Evolutionary conservation across 192 early-diverging fungal genomes (phyloP), one percentile per base, ranked within the genome.

Genomic region (Backusella sp.): DNA sequence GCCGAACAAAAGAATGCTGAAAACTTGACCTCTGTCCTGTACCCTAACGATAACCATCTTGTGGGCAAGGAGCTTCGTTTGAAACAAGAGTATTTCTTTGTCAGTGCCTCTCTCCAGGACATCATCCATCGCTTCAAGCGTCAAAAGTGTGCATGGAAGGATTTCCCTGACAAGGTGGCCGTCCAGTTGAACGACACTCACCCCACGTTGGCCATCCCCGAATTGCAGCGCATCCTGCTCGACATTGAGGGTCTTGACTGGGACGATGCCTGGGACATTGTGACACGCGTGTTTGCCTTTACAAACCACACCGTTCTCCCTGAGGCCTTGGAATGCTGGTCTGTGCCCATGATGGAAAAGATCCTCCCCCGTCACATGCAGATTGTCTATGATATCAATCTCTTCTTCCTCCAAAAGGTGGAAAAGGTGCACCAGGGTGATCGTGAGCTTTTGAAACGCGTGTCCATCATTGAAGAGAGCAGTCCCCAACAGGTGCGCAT

Each of bases 131-230:
- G 97, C 1, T 99, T 99, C 89, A 97, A 96, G 82, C 95, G 95
- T 81, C 89, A 94, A 6, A 83, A 86, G 46, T 85, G 87, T 34
- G 93, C 94, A 4, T 94, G 96, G 96, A 82, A 83, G 66, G 92
- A 98, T 42, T 97, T 99, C 86, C 92, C 95, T 9, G 85, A 95
- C 56, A 90, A 97, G 76, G 96, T 98, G 23, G 92, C 97, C 19
- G 97, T 99, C 77, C 97, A 99, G 86, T 87, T 99, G 62, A 99
- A 99, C 85, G 94, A 99, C 84, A 99, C 97, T 15, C 97, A 99
- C 86, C 97, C 97, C 69, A 96, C 97, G 7, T 85, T 99, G 75
- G 96, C 94, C 44, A 90, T 98, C 82, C 94, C 93, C n/a, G 97
- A 99, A 88, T 83, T 99, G 68, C 95, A 96, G 85, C 91, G 97